These are phyloP conservation scores for Plasmodium blacklocki DNA, from an alignment of 169 alveolate genomes.

Conservation along the genomic window DNA sequence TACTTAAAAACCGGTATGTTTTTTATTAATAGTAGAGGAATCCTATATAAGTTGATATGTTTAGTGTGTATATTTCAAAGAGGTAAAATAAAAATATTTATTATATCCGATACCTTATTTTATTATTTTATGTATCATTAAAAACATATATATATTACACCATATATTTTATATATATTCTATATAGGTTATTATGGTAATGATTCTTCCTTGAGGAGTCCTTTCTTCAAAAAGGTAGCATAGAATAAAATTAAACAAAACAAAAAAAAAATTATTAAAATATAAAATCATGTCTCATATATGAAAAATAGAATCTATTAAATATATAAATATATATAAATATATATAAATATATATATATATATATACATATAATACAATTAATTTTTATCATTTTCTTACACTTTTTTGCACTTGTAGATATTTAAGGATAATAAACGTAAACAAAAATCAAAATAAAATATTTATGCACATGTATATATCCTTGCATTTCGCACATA, in stretches of 20 bases:
- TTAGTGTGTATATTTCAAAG: constrained; percentile 30
- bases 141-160: no score
- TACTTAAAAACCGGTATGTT: constrained; percentile 6
- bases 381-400: no score
- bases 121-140: no score
- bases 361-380: no score
- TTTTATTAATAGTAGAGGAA: constrained; percentile 16
- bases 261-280: not conserved
- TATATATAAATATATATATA: no score
- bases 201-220: constrained; percentile 20
- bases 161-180: not conserved
- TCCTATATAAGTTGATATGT: constrained; percentile 20
- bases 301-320: no score
- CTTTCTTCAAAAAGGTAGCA: constrained; percentile 59
- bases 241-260: not conserved
- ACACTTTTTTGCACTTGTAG: constrained; percentile 1
- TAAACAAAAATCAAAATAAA: not conserved
- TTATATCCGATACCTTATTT: not conserved
- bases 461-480: not conserved
- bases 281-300: not conserved
- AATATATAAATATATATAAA: no score
- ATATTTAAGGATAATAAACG: constrained; percentile 40
- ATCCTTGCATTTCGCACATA: no score
- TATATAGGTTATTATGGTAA: constrained; percentile 24
- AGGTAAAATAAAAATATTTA: constrained; percentile 5